Evolutionary conservation across 306 rosid genomes (phyloP), one percentile per base, ranked within the genome.

Genomic region (Canavalia ensiformis): DNA sequence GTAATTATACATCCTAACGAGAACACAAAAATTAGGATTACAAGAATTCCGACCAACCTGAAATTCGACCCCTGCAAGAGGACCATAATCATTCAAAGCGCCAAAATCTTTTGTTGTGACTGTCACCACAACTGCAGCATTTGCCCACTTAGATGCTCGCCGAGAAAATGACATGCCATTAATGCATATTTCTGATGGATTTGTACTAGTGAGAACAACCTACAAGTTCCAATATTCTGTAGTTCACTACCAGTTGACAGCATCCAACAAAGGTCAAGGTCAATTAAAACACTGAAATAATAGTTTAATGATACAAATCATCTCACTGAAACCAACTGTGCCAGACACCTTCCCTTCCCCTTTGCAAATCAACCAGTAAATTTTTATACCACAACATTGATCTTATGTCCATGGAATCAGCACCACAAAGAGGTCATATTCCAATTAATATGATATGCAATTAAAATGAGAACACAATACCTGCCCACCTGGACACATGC

Each of bases 401-500:
- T 50, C 37, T 30, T 12, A 47, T 45, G 58, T 51, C 59, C 68
- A 69, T 31, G 34, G 77, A 62, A 54, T 50, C 71, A 81, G 31
- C 41, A 72, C 64, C 39, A 67, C 69, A 72, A 76, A 80, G 54
- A 29, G 58, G 4, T 56, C 68, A 57, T 47, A 49, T 71, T 79
- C 68, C 45, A 68, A 84, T 30, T 62, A 80, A 70, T 65, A 75
- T 77, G 76, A 68, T 72, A 51, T 30, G 68, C 56, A 72, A 50
- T 56, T 76, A 9, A 73, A 81, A 70, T 62, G 47, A 83, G 70
- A 78, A 82, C 58, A 82, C 54, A 50, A 18, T 80, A 93, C 99
- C 97, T 95, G 99, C 70, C 99, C 99, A 83, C 99, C 99, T 12
- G 99, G 99, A 84, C 99, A 95, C 99, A 93, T 95, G 79, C 99